These are phyloP conservation scores for Hypoxylon sp. DNA, from an alignment of 2,329 filamentous ascomycete genomes.

Conservation along the genomic window DNA sequence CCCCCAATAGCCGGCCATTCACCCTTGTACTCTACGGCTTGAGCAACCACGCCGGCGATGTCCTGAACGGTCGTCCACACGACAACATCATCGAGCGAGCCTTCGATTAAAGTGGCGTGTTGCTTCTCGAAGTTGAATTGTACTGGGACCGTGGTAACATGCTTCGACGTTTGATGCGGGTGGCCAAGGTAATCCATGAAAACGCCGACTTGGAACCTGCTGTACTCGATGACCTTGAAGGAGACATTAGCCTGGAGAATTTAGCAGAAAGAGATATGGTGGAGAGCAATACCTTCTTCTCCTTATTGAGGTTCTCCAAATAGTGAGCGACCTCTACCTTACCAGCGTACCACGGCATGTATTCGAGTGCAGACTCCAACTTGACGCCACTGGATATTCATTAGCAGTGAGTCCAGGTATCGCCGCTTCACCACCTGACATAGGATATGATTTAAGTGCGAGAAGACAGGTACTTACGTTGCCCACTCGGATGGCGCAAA, in stretches of 20 bases:
- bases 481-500: slow-evolving; percentile 50
- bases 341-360: slow-evolving; percentile 54
- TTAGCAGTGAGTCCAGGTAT: slow-evolving; percentile 1
- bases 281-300: slow-evolving; percentile 51
- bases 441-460: not conserved
- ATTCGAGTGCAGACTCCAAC: slow-evolving; percentile 27
- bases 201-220: slow-evolving; percentile 62
- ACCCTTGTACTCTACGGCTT: slow-evolving; percentile 56
- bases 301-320: slow-evolving; percentile 58
- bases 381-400: slow-evolving; percentile 23
- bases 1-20: slow-evolving; percentile 59
- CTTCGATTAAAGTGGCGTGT: slow-evolving; percentile 51
- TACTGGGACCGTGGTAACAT: slow-evolving; percentile 53
- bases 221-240: slow-evolving; percentile 61
- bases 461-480: slow-evolving; percentile 22
- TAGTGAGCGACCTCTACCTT: slow-evolving; percentile 59
- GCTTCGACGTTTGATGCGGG: slow-evolving; percentile 57
- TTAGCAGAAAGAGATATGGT: not conserved
- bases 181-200: slow-evolving; percentile 64
- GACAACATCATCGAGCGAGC: slow-evolving; percentile 33
- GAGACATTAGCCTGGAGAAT: not conserved
- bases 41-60: slow-evolving; percentile 53
- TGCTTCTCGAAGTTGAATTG: slow-evolving; percentile 55
- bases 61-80: slow-evolving; percentile 53
- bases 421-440: no score